Evolutionary conservation across 2,329 filamentous ascomycete genomes (phyloP).

Genomic region (Didymosphaeria variabile): DNA sequence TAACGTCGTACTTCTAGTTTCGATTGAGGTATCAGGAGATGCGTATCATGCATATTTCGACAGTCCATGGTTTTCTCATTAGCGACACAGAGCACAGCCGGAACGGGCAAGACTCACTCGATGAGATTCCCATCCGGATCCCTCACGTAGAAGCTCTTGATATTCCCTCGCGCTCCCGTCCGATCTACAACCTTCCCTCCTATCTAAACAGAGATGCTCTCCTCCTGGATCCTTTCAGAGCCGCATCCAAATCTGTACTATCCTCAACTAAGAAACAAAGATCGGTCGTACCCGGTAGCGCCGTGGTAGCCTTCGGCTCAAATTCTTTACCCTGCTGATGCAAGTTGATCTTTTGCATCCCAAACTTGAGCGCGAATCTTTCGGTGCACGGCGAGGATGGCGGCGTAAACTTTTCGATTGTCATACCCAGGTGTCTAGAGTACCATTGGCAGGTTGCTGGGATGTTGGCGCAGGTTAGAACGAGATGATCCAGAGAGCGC

Average conservation of each 20-base stretch:
- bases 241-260: slow-evolving; percentile 11
- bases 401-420: slow-evolving; percentile 17
- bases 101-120: slow-evolving; percentile 17
- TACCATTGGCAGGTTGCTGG: slow-evolving; percentile 23
- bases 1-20: too few species aligned
- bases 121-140: slow-evolving; percentile 27
- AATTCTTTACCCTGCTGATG: slow-evolving; percentile 25
- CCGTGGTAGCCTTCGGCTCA: slow-evolving; percentile 23
- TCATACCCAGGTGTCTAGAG: slow-evolving; percentile 20
- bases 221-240: slow-evolving; percentile 6
- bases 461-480: slow-evolving; percentile 17
- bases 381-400: slow-evolving; percentile 14
- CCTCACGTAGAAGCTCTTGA: slow-evolving; percentile 25
- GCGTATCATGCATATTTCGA: background rate
- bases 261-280: slow-evolving; percentile 24
- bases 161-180: slow-evolving; percentile 19
- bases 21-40: too few species aligned
- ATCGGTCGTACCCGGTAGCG: slow-evolving; percentile 21
- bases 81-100: background rate
- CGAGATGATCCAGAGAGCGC: slow-evolving; percentile 23
- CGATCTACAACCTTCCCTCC: slow-evolving; percentile 17
- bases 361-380: slow-evolving; percentile 22
- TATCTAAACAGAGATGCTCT: background rate
- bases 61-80: background rate
- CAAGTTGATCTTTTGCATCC: slow-evolving; percentile 24